phyloP scores from a whole-genome alignment of 352 stramenopile species.

The Aphanomyces invadans region DNA sequence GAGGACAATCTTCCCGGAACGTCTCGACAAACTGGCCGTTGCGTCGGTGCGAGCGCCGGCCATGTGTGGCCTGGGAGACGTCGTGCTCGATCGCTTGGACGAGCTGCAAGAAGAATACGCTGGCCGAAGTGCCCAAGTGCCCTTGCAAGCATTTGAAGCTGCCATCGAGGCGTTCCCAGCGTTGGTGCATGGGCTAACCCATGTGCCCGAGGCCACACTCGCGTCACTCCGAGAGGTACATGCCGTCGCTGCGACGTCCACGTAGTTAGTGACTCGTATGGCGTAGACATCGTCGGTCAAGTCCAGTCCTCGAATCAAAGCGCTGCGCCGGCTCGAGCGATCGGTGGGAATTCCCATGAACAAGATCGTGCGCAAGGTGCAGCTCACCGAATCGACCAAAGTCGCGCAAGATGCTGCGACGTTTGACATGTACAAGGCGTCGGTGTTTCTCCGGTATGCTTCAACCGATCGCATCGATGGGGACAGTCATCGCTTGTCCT shows the following conservation, averaged over 20 bases:
- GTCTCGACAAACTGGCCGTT: conserved; percentile 20
- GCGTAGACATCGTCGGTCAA: background rate
- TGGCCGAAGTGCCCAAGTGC: conserved; percentile 3
- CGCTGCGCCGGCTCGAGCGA: background rate
- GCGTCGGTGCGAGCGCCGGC: conserved; percentile 28
- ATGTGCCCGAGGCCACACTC: background rate
- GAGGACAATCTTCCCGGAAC: conserved; percentile 5
- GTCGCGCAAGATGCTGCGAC: background rate
- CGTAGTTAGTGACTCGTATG: background rate
- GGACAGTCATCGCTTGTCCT: too few species aligned
- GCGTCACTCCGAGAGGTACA: background rate
- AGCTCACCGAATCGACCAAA: background rate
- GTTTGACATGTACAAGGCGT: background rate
- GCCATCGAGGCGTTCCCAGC: conserved; percentile 7
- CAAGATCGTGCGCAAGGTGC: background rate
- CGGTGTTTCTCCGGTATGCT: background rate
- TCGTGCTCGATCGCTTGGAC: conserved; percentile 46
- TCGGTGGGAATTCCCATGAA: background rate
- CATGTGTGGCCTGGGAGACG: conserved; percentile 37
- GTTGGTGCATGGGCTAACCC: background rate
- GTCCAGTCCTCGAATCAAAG: background rate
- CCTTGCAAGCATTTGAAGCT: background rate
- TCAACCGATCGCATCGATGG: conserved; percentile 30
- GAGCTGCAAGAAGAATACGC: conserved; percentile 27
- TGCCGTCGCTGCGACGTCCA: background rate